Evolutionary conservation across 495 filamentous ascomycete species (phyloP).

Genomic region (Penicillium salamii): DNA sequence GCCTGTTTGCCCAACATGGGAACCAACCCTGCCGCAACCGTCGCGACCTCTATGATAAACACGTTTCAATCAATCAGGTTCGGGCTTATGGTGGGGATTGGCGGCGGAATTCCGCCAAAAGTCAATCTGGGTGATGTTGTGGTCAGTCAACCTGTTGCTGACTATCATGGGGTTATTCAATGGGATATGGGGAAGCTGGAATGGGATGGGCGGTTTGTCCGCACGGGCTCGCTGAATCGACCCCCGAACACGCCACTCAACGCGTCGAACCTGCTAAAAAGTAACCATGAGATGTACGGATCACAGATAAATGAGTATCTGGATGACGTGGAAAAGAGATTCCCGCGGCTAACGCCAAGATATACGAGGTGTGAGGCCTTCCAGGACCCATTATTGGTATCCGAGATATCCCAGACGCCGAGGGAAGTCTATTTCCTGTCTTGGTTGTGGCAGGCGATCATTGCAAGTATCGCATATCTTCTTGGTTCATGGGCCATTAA

Average conservation of each 20-base stretch:
- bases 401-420: not conserved
- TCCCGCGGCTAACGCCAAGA: slow-evolving; percentile 18
- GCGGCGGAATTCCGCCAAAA: slow-evolving; percentile 31
- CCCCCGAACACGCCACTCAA: slow-evolving; percentile 22
- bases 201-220: slow-evolving; percentile 14
- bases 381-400: slow-evolving; percentile 10
- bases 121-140: slow-evolving; percentile 26
- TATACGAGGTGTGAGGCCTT: slow-evolving; percentile 12
- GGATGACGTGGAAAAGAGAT: slow-evolving; percentile 16
- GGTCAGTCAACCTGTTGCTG: slow-evolving; percentile 13
- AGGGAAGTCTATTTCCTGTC: not conserved
- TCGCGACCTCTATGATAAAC: slow-evolving; percentile 31
- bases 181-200: slow-evolving; percentile 23
- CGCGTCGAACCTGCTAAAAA: slow-evolving; percentile 15
- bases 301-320: slow-evolving; percentile 21
- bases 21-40: slow-evolving; percentile 33
- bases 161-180: slow-evolving; percentile 18
- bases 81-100: slow-evolving; percentile 50
- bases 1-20: slow-evolving; percentile 39
- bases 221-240: slow-evolving; percentile 27
- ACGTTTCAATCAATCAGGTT: slow-evolving; percentile 42
- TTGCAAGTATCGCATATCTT: slow-evolving; percentile 5
- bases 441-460: slow-evolving; percentile 2
- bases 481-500: slow-evolving; percentile 4
- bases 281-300: slow-evolving; percentile 9